Evolutionary conservation across 768 basidiomycete species (phyloP).

Genomic region (Solioccasus polychromus): DNA sequence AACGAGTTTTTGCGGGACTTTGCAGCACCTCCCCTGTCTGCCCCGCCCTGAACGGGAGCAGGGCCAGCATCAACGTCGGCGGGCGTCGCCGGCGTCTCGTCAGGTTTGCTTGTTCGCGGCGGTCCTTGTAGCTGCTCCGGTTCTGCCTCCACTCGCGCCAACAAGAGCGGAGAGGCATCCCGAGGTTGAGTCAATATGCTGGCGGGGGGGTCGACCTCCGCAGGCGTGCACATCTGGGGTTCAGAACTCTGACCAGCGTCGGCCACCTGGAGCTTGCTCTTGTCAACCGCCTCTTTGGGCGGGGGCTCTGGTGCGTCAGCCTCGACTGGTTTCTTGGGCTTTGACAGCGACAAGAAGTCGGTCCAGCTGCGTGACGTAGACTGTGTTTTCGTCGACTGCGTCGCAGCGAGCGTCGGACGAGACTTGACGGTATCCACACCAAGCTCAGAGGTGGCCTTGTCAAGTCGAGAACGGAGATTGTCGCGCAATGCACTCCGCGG

Average conservation of each 20-base stretch:
- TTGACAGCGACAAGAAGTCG: conserved; percentile 2
- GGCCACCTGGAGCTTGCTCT: conserved; percentile 7
- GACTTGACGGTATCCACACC: conserved; percentile 15
- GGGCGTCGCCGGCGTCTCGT: not conserved
- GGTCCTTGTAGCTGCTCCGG: not conserved
- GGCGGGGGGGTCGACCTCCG: conserved; percentile 23
- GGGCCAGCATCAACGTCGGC: conserved; percentile 11
- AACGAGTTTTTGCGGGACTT: not conserved
- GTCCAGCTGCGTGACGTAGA: conserved; percentile 8
- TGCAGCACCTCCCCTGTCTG: not conserved
- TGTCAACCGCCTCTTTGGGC: conserved; percentile 4
- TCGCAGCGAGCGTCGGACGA: not conserved
- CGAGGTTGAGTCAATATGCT: conserved; percentile 11
- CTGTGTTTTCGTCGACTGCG: not conserved
- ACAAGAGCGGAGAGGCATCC: conserved; percentile 8
- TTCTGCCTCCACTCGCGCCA: not conserved
- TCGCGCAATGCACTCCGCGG: conserved; percentile 13
- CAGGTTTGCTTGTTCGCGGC: not conserved
- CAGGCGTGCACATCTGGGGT: conserved; percentile 16
- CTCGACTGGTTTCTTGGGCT: not conserved
- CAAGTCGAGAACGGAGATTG: conserved; percentile 9
- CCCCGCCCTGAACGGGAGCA: not conserved
- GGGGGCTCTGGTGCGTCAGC: not conserved
- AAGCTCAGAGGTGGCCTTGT: conserved; percentile 24
- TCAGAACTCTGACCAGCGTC: conserved; percentile 8